A percentile compares a stretch with the other conserved stretches of the same genome.
Conservation (phyloP, 2,329 filamentous ascomycete species). For the Lachnellula arida region DNA sequence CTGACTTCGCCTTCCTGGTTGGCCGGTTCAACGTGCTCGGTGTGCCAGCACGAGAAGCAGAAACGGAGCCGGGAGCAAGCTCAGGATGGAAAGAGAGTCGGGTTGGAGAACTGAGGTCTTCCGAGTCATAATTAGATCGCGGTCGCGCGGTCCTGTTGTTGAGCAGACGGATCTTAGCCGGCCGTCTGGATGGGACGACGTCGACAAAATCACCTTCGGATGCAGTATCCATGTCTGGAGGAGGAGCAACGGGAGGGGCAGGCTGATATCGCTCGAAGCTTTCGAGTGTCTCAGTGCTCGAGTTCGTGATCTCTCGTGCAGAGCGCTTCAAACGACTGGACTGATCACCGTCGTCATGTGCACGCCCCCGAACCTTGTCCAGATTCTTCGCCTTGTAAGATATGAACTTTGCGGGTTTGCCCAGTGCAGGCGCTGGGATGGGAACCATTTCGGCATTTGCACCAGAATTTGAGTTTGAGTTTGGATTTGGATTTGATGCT, state of each 20-base stretch:
- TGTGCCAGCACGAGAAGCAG: conserved; percentile 56
- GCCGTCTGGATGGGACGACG: conserved; percentile 9
- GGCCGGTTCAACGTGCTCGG: conserved; percentile 49
- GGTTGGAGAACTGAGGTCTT: conserved; percentile 49
- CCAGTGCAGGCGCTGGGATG: conserved; percentile 3
- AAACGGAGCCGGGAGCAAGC: conserved; percentile 40
- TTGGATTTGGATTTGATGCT: neutral
- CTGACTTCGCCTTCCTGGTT: conserved; percentile 55
- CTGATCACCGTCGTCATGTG: conserved; percentile 19
- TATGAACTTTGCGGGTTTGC: conserved; percentile 1
- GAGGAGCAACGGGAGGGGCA: neutral
- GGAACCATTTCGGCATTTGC: conserved; percentile 10
- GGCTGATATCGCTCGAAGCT: conserved; percentile 28
- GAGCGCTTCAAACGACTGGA: conserved; percentile 23
- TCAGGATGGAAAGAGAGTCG: conserved; percentile 43
- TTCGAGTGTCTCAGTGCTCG: conserved; percentile 12
- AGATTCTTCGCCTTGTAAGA: conserved; percentile 19
- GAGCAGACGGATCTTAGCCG: conserved; percentile 24
- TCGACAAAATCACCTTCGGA: conserved; percentile 24
- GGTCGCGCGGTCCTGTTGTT: conserved; percentile 20
- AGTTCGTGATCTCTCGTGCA: conserved; percentile 25
- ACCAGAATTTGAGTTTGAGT: neutral
- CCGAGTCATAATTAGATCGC: conserved; percentile 44
- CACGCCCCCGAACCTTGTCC: conserved; percentile 9
- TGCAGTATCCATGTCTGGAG: conserved; percentile 15